Conservation (phyloP, 805 yeast species). For the Grigorovia humatica region DNA sequence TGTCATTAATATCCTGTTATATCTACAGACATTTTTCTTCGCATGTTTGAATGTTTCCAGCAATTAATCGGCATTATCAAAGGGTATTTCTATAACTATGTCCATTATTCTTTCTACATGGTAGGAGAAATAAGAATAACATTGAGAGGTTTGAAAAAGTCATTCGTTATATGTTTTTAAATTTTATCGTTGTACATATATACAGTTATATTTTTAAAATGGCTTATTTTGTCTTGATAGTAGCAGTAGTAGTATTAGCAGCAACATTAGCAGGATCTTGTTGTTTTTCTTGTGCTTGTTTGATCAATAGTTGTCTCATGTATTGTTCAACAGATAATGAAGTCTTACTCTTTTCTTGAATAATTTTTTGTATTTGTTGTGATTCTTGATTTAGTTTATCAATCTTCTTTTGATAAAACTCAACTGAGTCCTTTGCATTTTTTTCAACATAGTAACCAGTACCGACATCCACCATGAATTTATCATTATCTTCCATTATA, state of each 20-base stretch:
- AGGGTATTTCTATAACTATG: too few relatives aligned
- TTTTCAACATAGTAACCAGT: conserved; percentile 94
- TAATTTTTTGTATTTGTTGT: conserved; percentile 59
- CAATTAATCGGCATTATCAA: too few relatives aligned
- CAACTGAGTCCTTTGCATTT: conserved; percentile 49
- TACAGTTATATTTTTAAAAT: neutral
- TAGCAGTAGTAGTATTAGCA: neutral
- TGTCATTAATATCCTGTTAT: too few relatives aligned
- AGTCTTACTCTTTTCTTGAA: conserved; percentile 58
- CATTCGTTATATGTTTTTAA: too few relatives aligned
- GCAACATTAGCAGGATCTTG: neutral
- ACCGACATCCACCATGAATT: conserved; percentile 86
- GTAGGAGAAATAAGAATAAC: too few relatives aligned
- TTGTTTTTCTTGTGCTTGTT: conserved; percentile 11
- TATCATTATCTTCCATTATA: conserved; percentile 47
- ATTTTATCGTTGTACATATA: neutral
- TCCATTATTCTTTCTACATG: too few relatives aligned
- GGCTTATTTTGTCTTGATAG: neutral
- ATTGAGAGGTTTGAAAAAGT: too few relatives aligned
- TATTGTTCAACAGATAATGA: conserved; percentile 25
- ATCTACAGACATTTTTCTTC: too few relatives aligned
- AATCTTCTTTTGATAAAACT: conserved; percentile 65
- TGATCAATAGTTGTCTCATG: conserved; percentile 22
- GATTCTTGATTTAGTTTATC: conserved; percentile 63
- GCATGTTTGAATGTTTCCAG: too few relatives aligned